These are phyloP conservation scores for Citrullus mucosospermus DNA, from an alignment of 306 rosid species.

Conservation along the genomic window DNA sequence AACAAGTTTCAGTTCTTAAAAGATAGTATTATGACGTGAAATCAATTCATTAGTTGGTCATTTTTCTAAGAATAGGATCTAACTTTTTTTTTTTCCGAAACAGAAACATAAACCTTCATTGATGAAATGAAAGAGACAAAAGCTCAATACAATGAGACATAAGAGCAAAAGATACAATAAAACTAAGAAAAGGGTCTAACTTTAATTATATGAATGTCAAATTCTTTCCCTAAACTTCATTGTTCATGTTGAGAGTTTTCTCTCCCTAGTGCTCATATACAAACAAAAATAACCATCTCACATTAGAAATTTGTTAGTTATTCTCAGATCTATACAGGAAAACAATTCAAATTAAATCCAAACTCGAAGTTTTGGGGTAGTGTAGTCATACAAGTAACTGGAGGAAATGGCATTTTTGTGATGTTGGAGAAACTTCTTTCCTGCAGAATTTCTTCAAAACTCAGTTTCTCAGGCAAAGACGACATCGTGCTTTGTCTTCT, in stretches of 20 bases:
- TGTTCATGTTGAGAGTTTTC: not conserved
- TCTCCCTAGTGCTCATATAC: not conserved
- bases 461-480: not conserved
- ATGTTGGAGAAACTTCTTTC: slow-evolving; percentile 6
- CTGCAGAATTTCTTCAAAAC: slow-evolving; percentile 11
- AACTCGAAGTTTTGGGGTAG: slow-evolving; percentile 15
- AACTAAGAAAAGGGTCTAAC: not conserved
- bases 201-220: not conserved
- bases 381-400: slow-evolving; percentile 76
- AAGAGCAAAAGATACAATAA: too few species aligned
- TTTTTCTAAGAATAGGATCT: not conserved
- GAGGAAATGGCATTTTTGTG: slow-evolving; percentile 84
- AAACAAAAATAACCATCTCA: too few species aligned
- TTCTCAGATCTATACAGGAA: slow-evolving; percentile 12
- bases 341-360: slow-evolving; percentile 13
- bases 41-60: not conserved
- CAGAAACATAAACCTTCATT: too few species aligned
- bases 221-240: not conserved
- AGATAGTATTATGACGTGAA: not conserved
- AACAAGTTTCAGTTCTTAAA: not conserved
- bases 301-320: not conserved
- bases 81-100: too few species aligned
- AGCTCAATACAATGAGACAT: too few species aligned
- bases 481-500: not conserved
- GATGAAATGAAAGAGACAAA: too few species aligned